Evolutionary conservation across 1,284 basidiomycete species (phyloP).

Genomic region (Ustilago sp.): DNA sequence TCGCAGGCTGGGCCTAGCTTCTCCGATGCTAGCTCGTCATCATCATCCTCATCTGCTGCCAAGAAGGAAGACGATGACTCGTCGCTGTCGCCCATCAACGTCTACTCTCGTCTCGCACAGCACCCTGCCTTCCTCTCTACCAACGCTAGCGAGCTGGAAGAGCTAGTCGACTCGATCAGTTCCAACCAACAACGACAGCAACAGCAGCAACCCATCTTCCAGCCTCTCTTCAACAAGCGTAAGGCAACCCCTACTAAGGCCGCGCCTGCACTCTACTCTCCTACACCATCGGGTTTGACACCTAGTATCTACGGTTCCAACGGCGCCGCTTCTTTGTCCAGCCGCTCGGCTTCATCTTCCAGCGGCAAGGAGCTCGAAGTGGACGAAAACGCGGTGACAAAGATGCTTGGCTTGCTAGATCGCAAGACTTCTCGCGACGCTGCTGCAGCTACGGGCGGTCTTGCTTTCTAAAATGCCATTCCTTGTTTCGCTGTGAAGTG

Average conservation of each 20-base stretch:
- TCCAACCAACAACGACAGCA: slow-evolving; percentile 31
- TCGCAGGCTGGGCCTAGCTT: slow-evolving; percentile 32
- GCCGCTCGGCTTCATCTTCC: slow-evolving; percentile 18
- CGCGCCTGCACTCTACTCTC: slow-evolving; percentile 23
- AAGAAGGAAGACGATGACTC: slow-evolving; percentile 31
- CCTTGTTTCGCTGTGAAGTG: neutral
- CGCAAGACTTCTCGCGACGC: slow-evolving; percentile 40
- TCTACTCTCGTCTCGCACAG: slow-evolving; percentile 59
- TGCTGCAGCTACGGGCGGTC: slow-evolving; percentile 13
- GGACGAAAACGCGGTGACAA: slow-evolving; percentile 52
- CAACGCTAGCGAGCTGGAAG: slow-evolving; percentile 58
- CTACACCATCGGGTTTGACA: slow-evolving; percentile 27
- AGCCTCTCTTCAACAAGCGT: slow-evolving; percentile 33
- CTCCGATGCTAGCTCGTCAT: slow-evolving; percentile 32
- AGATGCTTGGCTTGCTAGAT: slow-evolving; percentile 55
- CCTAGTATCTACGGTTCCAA: slow-evolving; percentile 44
- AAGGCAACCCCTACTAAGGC: slow-evolving; percentile 25
- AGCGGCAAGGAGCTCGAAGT: slow-evolving; percentile 46
- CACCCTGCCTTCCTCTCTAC: slow-evolving; percentile 62
- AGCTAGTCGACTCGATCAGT: slow-evolving; percentile 58
- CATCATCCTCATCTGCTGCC: slow-evolving; percentile 20
- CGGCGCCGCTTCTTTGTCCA: slow-evolving; percentile 13
- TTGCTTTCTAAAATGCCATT: slow-evolving; percentile 20
- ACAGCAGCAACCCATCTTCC: slow-evolving; percentile 16
- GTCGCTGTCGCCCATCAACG: slow-evolving; percentile 55